A percentile compares a stretch with the other conserved stretches of the same genome.
Conservation (phyloP, 768 basidiomycete genomes). For the Favolaschia claudopus region DNA sequence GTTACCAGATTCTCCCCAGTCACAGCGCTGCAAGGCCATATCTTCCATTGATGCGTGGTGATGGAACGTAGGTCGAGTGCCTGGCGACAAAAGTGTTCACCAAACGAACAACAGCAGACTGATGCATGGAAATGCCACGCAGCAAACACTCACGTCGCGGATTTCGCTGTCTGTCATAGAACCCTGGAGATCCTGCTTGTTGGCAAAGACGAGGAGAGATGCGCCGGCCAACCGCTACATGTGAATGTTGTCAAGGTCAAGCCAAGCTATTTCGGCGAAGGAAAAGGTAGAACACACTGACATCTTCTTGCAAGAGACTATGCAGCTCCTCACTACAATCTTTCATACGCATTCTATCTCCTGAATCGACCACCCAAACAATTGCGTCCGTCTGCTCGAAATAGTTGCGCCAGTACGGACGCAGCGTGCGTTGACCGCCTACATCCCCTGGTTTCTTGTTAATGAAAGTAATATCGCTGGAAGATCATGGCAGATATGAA, state of each 20-base stretch:
- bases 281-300: conserved; percentile 47
- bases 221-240: conserved; percentile 92
- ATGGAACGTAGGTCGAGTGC: conserved; percentile 83
- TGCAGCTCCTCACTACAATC: conserved; percentile 92
- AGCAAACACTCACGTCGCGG: conserved; percentile 65
- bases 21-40: conserved; percentile 91
- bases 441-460: conserved; percentile 88
- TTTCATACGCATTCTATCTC: conserved; percentile 86
- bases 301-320: conserved; percentile 89
- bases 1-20: conserved; percentile 85
- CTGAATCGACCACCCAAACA: conserved; percentile 98
- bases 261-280: conserved; percentile 20
- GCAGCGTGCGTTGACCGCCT: conserved; percentile 92
- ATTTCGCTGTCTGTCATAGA: conserved; percentile 87
- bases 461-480: conserved; percentile 19
- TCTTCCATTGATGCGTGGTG: conserved; percentile 89
- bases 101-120: not conserved
- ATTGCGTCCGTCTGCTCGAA: conserved; percentile 98
- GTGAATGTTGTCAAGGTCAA: conserved; percentile 20
- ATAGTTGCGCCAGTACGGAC: conserved; percentile 99
- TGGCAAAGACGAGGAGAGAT: conserved; percentile 93
- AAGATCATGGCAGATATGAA: conserved; percentile 45
- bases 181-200: conserved; percentile 95
- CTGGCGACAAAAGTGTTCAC: conserved; percentile 57
- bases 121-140: conserved; percentile 16